Base-by-base conservation (phyloP, 2,329 filamentous ascomycete genomes). In the Fusarium sp. region DNA sequence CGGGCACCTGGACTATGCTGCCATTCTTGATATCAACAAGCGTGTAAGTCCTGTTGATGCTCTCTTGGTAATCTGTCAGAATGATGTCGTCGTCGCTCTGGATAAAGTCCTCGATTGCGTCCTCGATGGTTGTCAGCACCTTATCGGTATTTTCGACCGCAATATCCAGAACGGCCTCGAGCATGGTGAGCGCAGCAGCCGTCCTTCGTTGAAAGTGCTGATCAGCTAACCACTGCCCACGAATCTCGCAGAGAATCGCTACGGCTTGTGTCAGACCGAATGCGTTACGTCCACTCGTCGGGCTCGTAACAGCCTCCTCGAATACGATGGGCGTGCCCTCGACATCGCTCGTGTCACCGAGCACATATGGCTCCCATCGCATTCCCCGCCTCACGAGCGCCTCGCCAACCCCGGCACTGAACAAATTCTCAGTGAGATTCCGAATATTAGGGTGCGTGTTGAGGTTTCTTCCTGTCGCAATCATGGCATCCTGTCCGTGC, bases 131-230 rank as follows among this genome's bases (percentile, higher is more conserved):
- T 4, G 43, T 55, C 39, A 56, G 54, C 34, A 68, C 50, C 8
- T 60, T 54, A 0, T 28, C 43, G 3, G 48, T 30, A 2, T 68
- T 52, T 3, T 60, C 53, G 4, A 52, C 41, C 0, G 65, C 59
- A 1, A 68, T 23, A 6, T 68, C 64, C 8, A 68, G 48, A 1
- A 68, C 59, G 0, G 64, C 50, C 15, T 64, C 58, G 10, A 68
- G 58, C 7, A 68, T 60, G 12, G 63, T 46, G 0, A 67, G 58
- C 11, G 58, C 63, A 0, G 65, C 59, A 0, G 64, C 64, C 3
- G 64, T 65, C 5, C 64, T 52, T 1, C 64, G 64, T 8, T 68
- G 65, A 0, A 68, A 68, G 11, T 68, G 65, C 3, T 68, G 64
- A 1, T 68, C 37, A 0, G 34, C 65, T 0, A 68, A 27, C 5